These are phyloP conservation scores for Allium fistulosum DNA, from an alignment of 106 monocot genomes.

Conservation along the genomic window DNA sequence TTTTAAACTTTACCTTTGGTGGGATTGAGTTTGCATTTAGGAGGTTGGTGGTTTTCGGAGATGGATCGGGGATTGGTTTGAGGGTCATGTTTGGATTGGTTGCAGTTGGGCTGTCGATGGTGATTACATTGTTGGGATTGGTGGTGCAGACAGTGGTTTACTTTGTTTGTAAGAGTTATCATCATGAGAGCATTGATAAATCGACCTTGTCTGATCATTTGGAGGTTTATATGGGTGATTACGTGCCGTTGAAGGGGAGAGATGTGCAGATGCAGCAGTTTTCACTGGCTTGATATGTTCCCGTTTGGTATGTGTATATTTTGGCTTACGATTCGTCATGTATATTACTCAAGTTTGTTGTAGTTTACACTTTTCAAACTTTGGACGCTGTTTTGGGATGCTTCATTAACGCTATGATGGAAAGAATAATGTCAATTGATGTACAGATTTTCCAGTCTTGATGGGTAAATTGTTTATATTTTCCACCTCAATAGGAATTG, in stretches of 20 bases:
- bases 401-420: too few relatives aligned
- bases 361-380: too few relatives aligned
- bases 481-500: too few relatives aligned
- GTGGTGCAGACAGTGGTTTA: slow-evolving; percentile 79
- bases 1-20: slow-evolving; percentile 36
- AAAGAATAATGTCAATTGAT: too few relatives aligned
- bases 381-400: too few relatives aligned
- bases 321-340: too few relatives aligned
- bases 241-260: slow-evolving; percentile 54
- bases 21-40: slow-evolving; percentile 48
- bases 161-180: slow-evolving; percentile 88
- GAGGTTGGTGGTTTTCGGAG: slow-evolving; percentile 29
- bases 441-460: too few relatives aligned
- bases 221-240: slow-evolving; percentile 85
- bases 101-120: slow-evolving; percentile 26
- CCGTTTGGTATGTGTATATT: neutral
- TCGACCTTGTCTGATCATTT: slow-evolving; percentile 68
- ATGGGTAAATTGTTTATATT: too few relatives aligned
- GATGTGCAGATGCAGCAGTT: slow-evolving; percentile 76
- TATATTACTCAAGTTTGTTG: too few relatives aligned
- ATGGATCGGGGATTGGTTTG: neutral
- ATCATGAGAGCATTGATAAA: slow-evolving; percentile 94
- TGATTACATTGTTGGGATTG: slow-evolving; percentile 45
- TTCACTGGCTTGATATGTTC: neutral
- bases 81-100: slow-evolving; percentile 21